phyloP scores from a whole-genome alignment of 768 basidiomycete genomes.

The Suillus clintonianus region DNA sequence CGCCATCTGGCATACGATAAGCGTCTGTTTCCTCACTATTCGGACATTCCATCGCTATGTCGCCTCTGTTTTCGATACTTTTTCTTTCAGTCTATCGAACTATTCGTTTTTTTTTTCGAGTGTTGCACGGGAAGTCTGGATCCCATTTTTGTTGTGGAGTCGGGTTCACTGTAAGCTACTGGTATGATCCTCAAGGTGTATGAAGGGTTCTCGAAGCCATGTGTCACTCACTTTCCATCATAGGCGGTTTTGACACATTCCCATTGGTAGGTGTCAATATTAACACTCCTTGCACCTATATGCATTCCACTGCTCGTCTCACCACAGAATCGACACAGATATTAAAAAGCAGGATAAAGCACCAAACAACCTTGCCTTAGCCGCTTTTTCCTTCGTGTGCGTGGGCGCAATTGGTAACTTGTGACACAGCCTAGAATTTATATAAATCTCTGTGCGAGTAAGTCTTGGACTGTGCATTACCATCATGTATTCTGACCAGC shows the following conservation, averaged over 20 bases:
- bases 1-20: constrained; percentile 3
- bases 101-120: constrained; percentile 1
- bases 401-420: background rate
- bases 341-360: background rate
- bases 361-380: background rate
- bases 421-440: too few species aligned
- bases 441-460: background rate
- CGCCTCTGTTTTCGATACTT: background rate
- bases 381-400: background rate
- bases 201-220: background rate
- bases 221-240: background rate
- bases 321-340: background rate
- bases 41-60: background rate
- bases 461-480: background rate
- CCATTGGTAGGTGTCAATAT: background rate
- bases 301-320: background rate
- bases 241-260: background rate
- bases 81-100: background rate
- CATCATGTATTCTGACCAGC: background rate
- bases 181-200: background rate
- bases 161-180: background rate
- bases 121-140: background rate
- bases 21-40: background rate
- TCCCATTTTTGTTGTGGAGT: background rate
- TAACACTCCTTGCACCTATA: background rate